Evolutionary conservation across 73 alveolate genomes (phyloP).

Genomic region (Paramecium bursaria): DNA sequence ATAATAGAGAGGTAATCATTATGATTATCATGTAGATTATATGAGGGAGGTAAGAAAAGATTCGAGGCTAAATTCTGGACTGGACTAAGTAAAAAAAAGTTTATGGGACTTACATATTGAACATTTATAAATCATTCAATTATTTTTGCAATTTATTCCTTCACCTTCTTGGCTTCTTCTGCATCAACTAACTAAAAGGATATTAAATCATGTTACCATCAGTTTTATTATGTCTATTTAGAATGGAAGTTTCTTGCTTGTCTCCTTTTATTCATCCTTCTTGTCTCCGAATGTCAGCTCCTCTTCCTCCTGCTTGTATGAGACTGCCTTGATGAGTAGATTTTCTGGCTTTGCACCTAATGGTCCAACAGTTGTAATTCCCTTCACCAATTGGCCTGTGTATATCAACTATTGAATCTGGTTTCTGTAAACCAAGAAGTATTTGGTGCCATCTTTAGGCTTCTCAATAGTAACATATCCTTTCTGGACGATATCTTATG

Average conservation of each 20-base stretch:
- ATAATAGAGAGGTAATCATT: slow-evolving; percentile 21
- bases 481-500: slow-evolving; percentile 12
- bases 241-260: no score
- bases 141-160: no score
- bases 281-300: no score
- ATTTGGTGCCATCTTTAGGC: background rate
- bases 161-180: no score
- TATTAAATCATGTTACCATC: no score
- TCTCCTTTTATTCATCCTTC: no score
- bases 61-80: slow-evolving; percentile 51
- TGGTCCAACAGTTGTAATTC: background rate
- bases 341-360: slow-evolving; percentile 46
- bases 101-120: slow-evolving; percentile 60
- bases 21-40: background rate
- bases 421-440: slow-evolving; percentile 27
- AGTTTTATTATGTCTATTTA: no score
- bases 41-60: slow-evolving; percentile 3
- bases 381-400: slow-evolving; percentile 42
- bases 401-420: slow-evolving; percentile 20
- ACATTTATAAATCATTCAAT: no score
- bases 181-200: no score
- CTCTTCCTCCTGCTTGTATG: no score
- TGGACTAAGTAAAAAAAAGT: slow-evolving; percentile 36
- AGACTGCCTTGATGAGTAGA: slow-evolving; percentile 21
- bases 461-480: slow-evolving; percentile 59